A percentile compares a stretch with the other conserved stretches of the same genome.
phyloP scores from a whole-genome alignment of 2,329 filamentous ascomycete genomes.

The Tolypocladium sp. region DNA sequence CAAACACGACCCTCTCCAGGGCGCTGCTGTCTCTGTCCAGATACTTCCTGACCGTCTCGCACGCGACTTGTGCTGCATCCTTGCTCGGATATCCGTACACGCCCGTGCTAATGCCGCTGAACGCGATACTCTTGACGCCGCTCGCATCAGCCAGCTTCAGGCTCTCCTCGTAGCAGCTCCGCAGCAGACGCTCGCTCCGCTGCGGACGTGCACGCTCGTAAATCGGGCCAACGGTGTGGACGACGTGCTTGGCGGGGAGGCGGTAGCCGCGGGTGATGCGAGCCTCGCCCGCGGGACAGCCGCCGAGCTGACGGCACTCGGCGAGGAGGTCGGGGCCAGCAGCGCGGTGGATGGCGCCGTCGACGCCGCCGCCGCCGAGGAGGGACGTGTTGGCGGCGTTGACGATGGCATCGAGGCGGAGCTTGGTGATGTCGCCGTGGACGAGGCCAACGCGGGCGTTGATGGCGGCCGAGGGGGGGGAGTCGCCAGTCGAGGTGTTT shows the following conservation, averaged over 20 bases:
- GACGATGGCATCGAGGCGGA: constrained; percentile 75
- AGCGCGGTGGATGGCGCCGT: constrained; percentile 76
- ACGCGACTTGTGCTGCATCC: constrained; percentile 64
- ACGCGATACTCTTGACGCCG: constrained; percentile 64
- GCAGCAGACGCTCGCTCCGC: constrained; percentile 38
- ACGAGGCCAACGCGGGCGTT: constrained; percentile 66
- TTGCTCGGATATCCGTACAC: constrained; percentile 77
- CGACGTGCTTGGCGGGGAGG: constrained; percentile 69
- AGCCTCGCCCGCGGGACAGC: constrained; percentile 68
- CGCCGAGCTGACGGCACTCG: constrained; percentile 64
- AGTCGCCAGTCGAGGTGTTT: constrained; percentile 7
- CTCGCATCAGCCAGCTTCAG: constrained; percentile 63
- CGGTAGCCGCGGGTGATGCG: constrained; percentile 75
- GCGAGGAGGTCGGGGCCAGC: constrained; percentile 60
- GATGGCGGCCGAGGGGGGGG: constrained; percentile 38
- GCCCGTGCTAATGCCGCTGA: constrained; percentile 79
- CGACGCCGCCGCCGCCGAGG: constrained; percentile 82
- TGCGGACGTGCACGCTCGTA: constrained; percentile 38
- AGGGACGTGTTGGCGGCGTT: constrained; percentile 81
- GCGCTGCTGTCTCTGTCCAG: constrained; percentile 34
- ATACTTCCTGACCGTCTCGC: constrained; percentile 47
- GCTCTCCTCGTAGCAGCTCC: constrained; percentile 59
- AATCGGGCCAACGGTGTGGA: constrained; percentile 84
- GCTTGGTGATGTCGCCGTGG: constrained; percentile 71
- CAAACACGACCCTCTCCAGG: constrained; percentile 73